Percentiles rank a stretch among this genome's conserved stretches.
Evolutionary conservation across 2,329 filamentous ascomycete genomes (phyloP).

Genomic region (Fusarium poae): DNA sequence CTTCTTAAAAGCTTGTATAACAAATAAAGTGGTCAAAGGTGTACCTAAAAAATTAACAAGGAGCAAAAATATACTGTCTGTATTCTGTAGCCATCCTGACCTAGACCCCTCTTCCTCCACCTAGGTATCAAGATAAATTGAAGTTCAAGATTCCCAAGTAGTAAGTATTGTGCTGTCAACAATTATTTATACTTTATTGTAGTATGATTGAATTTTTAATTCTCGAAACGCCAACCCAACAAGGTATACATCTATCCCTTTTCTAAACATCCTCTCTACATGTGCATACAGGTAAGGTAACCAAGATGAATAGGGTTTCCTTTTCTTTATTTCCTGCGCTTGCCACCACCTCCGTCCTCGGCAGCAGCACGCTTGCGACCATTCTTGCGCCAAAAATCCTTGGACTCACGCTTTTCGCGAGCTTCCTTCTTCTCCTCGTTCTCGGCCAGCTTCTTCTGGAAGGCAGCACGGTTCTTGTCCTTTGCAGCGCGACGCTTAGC

Average conservation of each 20-base stretch:
- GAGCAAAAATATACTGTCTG: too few relatives aligned
- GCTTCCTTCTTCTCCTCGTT: conserved; percentile 86
- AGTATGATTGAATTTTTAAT: conserved; percentile 24
- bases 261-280: conserved; percentile 22
- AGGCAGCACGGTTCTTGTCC: conserved; percentile 84
- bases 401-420: conserved; percentile 89
- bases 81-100: too few relatives aligned
- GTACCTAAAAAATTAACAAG: too few relatives aligned
- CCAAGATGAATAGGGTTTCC: background rate
- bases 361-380: conserved; percentile 74
- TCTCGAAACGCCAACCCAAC: conserved; percentile 45
- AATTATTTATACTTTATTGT: conserved; percentile 3
- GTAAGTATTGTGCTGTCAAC: conserved; percentile 7
- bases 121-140: too few relatives aligned
- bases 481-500: conserved; percentile 87
- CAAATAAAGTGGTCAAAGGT: too few relatives aligned
- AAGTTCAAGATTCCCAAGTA: conserved; percentile 5
- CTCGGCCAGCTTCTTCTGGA: conserved; percentile 85
- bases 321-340: conserved; percentile 50
- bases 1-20: too few relatives aligned
- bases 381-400: conserved; percentile 93
- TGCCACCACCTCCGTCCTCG: conserved; percentile 57
- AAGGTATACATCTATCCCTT: conserved; percentile 43
- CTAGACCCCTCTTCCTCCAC: too few relatives aligned
- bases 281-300: conserved; percentile 3